These are phyloP conservation scores for Cladorrhinum samala DNA, from an alignment of 495 filamentous ascomycete genomes.

Conservation along the genomic window DNA sequence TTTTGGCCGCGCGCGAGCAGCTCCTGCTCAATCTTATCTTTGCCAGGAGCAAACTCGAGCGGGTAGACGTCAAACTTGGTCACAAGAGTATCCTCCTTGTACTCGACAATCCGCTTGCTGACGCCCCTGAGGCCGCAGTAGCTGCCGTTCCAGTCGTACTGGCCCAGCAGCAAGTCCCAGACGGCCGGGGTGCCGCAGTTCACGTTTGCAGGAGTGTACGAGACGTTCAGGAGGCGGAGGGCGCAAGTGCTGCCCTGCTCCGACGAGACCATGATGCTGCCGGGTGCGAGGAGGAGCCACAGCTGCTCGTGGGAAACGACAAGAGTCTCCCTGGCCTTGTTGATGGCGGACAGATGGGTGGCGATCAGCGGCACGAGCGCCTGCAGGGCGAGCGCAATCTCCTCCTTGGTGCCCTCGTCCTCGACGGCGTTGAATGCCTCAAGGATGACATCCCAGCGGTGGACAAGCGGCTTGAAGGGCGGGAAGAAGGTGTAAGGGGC, in stretches of 20 bases:
- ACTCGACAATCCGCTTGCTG: constrained; percentile 34
- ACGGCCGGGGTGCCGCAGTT: background rate
- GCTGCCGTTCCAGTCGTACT: constrained; percentile 52
- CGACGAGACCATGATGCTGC: constrained; percentile 16
- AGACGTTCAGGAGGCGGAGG: background rate
- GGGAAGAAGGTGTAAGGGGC: constrained; percentile 47
- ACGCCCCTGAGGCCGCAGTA: constrained; percentile 40
- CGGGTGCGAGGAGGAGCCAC: constrained; percentile 27
- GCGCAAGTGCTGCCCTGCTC: constrained; percentile 4
- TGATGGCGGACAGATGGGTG: constrained; percentile 38
- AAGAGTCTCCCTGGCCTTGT: constrained; percentile 8
- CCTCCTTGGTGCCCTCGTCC: constrained; percentile 34
- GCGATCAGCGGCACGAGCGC: constrained; percentile 48
- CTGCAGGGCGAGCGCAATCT: constrained; percentile 46
- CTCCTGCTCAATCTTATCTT: constrained; percentile 26
- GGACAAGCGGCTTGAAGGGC: constrained; percentile 51
- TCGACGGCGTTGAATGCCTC: constrained; percentile 24
- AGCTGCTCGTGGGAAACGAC: constrained; percentile 14
- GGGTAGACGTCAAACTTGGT: constrained; percentile 46
- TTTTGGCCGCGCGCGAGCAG: constrained; percentile 37
- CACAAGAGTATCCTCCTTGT: constrained; percentile 46
- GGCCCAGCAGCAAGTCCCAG: constrained; percentile 24
- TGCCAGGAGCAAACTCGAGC: constrained; percentile 42
- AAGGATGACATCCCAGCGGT: constrained; percentile 50
- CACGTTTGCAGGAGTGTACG: background rate